Evolutionary conservation across 352 stramenopile species (phyloP).

Genomic region (Pythium pyrilobum): DNA sequence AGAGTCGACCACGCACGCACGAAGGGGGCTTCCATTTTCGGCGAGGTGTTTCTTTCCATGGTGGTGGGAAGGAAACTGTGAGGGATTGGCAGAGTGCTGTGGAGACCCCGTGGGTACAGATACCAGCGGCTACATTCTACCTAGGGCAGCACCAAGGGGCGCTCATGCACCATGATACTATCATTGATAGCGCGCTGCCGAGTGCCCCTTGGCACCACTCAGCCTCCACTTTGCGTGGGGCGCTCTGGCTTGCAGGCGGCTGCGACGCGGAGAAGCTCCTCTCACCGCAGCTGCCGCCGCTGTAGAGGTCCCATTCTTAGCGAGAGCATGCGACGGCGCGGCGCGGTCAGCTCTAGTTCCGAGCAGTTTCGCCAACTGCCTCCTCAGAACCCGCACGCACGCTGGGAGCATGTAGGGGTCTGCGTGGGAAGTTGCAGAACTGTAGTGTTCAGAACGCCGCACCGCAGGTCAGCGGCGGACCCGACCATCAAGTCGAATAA

Average conservation of each 20-base stretch:
- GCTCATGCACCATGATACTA: no score
- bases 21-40: slow-evolving; percentile 4
- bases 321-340: not conserved
- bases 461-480: no score
- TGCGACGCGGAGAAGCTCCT: not conserved
- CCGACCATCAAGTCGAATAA: no score
- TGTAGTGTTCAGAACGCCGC: not conserved
- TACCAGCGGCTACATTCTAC: no score
- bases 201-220: no score
- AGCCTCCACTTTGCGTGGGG: no score
- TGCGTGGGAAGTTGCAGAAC: not conserved
- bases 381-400: slow-evolving; percentile 10
- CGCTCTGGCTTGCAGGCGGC: no score
- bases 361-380: slow-evolving; percentile 6
- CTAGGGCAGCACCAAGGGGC: no score
- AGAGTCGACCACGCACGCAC: no score
- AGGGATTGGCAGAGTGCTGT: no score
- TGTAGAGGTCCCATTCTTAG: not conserved
- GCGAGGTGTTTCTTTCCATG: not conserved
- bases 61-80: slow-evolving; percentile 2
- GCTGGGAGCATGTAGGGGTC: not conserved
- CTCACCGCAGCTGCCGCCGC: not conserved
- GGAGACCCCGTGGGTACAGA: no score
- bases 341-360: not conserved
- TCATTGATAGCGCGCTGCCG: no score